Evolutionary conservation across 2,329 filamentous ascomycete species (phyloP), one percentile per base, ranked within the genome.

Genomic region (Cadophora gregata): DNA sequence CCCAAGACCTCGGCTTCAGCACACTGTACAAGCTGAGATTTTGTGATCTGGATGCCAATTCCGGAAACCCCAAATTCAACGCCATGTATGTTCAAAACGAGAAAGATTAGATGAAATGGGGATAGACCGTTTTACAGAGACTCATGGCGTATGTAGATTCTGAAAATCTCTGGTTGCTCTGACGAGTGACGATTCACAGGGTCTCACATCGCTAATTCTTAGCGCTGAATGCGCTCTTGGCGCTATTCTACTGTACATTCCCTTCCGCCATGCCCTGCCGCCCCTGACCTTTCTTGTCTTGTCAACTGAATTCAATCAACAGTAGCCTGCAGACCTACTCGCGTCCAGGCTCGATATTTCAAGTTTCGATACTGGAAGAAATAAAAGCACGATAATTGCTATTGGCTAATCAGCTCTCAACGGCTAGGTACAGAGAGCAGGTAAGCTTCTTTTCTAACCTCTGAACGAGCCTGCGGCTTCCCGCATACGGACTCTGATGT

Each of bases 1-100:
- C 55, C 55, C 10, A 56, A 36, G 31, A 42, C 55, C 55, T 58
- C 55, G 55, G 55, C 55, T 36, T 56, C 10, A 56, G 31, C 25
- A 31, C 29, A 27, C 50, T n/a, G 50, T 21, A 36, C 12, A 12
- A 6, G 31, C 5, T 36, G 42, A 2, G 42, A 47, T 5, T 47
- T 47, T 47, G 42, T 47, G 42, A 47, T 47, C 42, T 7, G 19
- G 10, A 47, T 8, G 8, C 2, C 5, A 47, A 47, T 6, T 36
- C 31, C 19, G 6, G 19, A 21, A 21, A 47, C 1, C 7, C 31
- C 12, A 36, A 36, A 12, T 12, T 36, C 12, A 36, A n/a, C n/a
- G n/a, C n/a, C n/a, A n/a, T n/a, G n/a, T n/a, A n/a, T n/a, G n/a
- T n/a, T n/a, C n/a, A n/a, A n/a, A n/a, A n/a, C n/a, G n/a, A n/a